Base-by-base conservation (phyloP, 1,284 basidiomycete species). In the Ganoderma meredithae region DNA sequence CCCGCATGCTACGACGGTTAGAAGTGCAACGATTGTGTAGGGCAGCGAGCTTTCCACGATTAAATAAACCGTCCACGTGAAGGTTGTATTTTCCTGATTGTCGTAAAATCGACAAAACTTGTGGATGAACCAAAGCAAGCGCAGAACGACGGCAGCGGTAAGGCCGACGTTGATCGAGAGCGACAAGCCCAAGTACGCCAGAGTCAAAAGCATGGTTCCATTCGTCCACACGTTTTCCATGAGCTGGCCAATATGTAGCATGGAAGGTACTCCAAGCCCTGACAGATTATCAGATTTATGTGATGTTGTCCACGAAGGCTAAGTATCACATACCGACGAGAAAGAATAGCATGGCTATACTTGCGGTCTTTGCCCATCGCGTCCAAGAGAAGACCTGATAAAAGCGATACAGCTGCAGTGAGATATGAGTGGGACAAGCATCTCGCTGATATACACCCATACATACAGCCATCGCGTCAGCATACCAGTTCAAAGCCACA, bases 391-490 rank as follows among this genome's bases (percentile, higher is more conserved):
- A 78, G 33, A 77, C 60, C 27, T 65, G 64, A 59, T 68, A 76
- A 60, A 75, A 77, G 31, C 78, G 73, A 56, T 73, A 75, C 2
- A 80, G 58, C 79, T 80, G n/a, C 5, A 36, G 6, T 22, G 22
- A 33, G 12, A 19, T n/a, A 17, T 60, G 36, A 60, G 39, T 43
- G 6, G 31, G 12, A 5, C 22, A 39, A 41, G 19, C 15, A 25
- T 27, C 6, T 8, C 22, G 22, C 8, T 13, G 12, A 39, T 22
- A 22, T 19, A 22, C 7, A 10, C 3, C 15, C 52, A 4, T 10
- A 70, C 75, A 27, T 64, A 82, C 81, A 64, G 81, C 53, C 47
- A 80, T 65, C 19, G 74, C 75, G 62, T 81, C 81, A 2, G 76
- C 72, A 8, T 77, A 65, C 79, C 79, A 81, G 52, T 78, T 81